Evolutionary conservation across 257 asterid genomes (phyloP).

Genomic region (Verbascum thapsus): DNA sequence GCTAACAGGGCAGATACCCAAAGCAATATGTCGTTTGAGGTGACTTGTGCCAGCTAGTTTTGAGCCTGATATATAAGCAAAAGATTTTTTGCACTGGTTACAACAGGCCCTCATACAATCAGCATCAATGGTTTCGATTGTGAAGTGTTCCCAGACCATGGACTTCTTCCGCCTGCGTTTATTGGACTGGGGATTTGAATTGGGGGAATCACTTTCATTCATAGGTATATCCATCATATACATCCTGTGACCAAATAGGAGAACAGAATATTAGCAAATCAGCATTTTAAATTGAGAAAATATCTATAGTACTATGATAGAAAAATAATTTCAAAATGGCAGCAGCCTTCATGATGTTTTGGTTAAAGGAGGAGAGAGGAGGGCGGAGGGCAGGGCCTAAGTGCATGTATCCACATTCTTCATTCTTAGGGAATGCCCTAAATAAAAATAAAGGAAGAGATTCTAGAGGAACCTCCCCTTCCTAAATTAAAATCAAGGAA

Average conservation of each 20-base stretch:
- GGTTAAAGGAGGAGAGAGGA: too few relatives aligned
- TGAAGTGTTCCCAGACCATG: slow-evolving; percentile 87
- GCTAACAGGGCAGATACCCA: slow-evolving; percentile 74
- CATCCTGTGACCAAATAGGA: slow-evolving; percentile 39
- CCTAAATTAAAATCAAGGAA: not conserved
- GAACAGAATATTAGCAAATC: slow-evolving; percentile 18
- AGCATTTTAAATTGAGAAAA: not conserved
- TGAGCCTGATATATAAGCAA: slow-evolving; percentile 78
- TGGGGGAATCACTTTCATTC: slow-evolving; percentile 42
- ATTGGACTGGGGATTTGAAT: slow-evolving; percentile 53
- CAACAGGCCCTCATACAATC: slow-evolving; percentile 69
- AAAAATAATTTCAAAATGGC: not conserved
- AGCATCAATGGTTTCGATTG: slow-evolving; percentile 47
- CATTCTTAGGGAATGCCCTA: not conserved
- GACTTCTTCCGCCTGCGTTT: slow-evolving; percentile 83
- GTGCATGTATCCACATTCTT: not conserved
- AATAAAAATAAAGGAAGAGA: not conserved
- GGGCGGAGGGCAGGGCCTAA: not conserved
- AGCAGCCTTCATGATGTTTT: too few relatives aligned
- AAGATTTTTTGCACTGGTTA: slow-evolving; percentile 81
- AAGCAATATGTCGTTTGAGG: slow-evolving; percentile 73
- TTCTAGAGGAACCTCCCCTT: not conserved
- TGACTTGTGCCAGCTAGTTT: slow-evolving; percentile 93
- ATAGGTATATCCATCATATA: slow-evolving; percentile 50
- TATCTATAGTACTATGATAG: not conserved